Base-by-base conservation (phyloP, 495 filamentous ascomycete genomes). In the Thozetella sp. region DNA sequence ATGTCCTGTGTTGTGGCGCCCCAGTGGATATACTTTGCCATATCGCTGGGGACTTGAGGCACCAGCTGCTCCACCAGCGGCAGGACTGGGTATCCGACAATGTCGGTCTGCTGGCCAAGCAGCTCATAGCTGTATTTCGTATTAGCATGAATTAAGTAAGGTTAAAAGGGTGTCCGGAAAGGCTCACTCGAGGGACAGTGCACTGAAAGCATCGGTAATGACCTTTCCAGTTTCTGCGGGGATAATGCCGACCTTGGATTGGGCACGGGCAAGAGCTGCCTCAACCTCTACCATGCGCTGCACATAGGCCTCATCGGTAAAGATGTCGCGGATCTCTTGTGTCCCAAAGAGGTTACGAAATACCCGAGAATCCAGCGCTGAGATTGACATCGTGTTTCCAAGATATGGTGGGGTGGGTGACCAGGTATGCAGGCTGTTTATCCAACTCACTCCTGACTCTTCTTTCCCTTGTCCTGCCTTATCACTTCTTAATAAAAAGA, bases 1-100 rank as follows among this genome's bases (percentile, higher is more conserved):
- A 84, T 81, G 62, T 84, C 80, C 58, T 84, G 81, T n/a, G 81
- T 84, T 13, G 81, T 83, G 2, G 81, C 81, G 52, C 81, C 81
- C 81, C 81, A 84, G 65, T 84, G 81, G 11, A 83, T 74, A 59
- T 82, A 84, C 61, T 76, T 78, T 22, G 74, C 79, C 1, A 70
- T 69, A 25, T 81, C 73, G 13, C 75, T 71, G 30, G 73, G 73
- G 52, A 72, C 75, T 27, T 73, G 70, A 0, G 67, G 61, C 0
- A 71, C 70, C 1, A 83, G 64, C 55, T 83, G 81, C 40, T 75
- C 70, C 1, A 84, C 74, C 22, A 84, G 67, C 1, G 81, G 81
- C 1, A 84, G 69, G 51, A 84, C 78, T 2, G 80, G 81, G 55
- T 84, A 84, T 19, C 80, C 80, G 20, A 84, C 80, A 48, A 81